Percentiles rank a stretch among this genome's conserved stretches.
Evolutionary conservation across 495 filamentous ascomycete genomes (phyloP).

Genomic region (Aspergillus ellipticus): DNA sequence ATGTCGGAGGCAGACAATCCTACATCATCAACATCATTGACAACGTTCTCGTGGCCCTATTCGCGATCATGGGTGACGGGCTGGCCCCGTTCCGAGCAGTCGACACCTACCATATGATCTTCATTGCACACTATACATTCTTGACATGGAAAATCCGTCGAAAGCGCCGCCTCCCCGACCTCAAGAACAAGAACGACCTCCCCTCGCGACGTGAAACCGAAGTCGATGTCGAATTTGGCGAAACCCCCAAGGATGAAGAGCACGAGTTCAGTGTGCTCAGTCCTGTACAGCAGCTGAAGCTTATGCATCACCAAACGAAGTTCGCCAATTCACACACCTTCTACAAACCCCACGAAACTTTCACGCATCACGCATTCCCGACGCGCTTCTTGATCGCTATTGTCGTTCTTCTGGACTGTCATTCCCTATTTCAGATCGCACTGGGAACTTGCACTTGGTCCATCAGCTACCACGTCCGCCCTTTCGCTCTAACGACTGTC

Average conservation of each 20-base stretch:
- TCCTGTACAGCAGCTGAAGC: slow-evolving; percentile 55
- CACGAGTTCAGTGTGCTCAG: slow-evolving; percentile 58
- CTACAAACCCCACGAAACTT: slow-evolving; percentile 80
- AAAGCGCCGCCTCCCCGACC: slow-evolving; percentile 55
- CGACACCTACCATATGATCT: slow-evolving; percentile 81
- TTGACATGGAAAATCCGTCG: slow-evolving; percentile 67
- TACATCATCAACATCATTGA: slow-evolving; percentile 76
- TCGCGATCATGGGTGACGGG: slow-evolving; percentile 73
- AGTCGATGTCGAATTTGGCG: slow-evolving; percentile 42
- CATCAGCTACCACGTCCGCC: slow-evolving; percentile 59
- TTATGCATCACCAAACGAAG: slow-evolving; percentile 70
- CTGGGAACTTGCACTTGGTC: slow-evolving; percentile 72
- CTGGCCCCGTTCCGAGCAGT: slow-evolving; percentile 70
- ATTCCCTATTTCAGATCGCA: slow-evolving; percentile 69
- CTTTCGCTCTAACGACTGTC: slow-evolving; percentile 68
- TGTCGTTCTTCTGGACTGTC: slow-evolving; percentile 70
- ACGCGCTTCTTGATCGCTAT: slow-evolving; percentile 65
- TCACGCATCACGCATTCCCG: slow-evolving; percentile 75
- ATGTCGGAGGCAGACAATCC: slow-evolving; percentile 64
- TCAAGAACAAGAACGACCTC: slow-evolving; percentile 70
- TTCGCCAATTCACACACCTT: slow-evolving; percentile 75
- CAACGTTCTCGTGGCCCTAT: slow-evolving; percentile 70
- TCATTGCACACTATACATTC: slow-evolving; percentile 63
- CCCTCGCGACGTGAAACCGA: slow-evolving; percentile 48
- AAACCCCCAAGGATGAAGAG: slow-evolving; percentile 34